Base-by-base conservation (phyloP, 2,329 filamentous ascomycete genomes). In the Trichoderma semiorbis region DNA sequence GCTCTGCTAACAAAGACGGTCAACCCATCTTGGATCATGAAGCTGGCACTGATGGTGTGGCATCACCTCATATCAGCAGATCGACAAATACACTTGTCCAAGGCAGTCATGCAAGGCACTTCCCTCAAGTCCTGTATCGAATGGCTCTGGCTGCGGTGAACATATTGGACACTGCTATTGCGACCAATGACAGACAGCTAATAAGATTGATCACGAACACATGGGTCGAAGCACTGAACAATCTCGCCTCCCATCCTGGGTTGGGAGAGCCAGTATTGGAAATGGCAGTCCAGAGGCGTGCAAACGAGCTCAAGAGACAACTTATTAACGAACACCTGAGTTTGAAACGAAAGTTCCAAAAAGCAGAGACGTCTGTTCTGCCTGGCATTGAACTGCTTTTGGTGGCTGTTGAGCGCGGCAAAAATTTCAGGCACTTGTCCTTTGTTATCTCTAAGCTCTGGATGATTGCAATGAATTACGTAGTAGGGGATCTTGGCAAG, bases 361-460 rank as follows among this genome's bases (percentile, higher is more conserved):
- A 36, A 39, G 50, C 50, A 34, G n/a, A 7, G 30, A 30, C 16
- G 7, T 28, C 39, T 11, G 50, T 53, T 58, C 28, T n/a, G 2
- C 32, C 58, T 10, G 64, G 64, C 21, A 36, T 68, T 12, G 64
- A 68, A 58, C 34, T 68, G 12, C 24, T 58, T 30, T 67, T 68
- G 7, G 24, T 47, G 10, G 64, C 50, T 16, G 18, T 58, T n/a
- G 50, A 34, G 32, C 64, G 47, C 32, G 64, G 50, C 3, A 30
- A 53, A 16, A 30, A 5, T 18, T 68, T 57, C 24, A 68, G 21
- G 50, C 30, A 58, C 21, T n/a, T 68, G 24, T 68, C 14, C 2
- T 26, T 58, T 68, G 50, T 68, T 53, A 53, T 68, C 34, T 68
- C 50, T 21, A 68, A 68, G 50, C 21, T 68, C 12, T 68, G 64